A percentile compares a stretch with the other conserved stretches of the same genome.
Conservation (phyloP, 768 basidiomycete species). For the Ramaria sp. region DNA sequence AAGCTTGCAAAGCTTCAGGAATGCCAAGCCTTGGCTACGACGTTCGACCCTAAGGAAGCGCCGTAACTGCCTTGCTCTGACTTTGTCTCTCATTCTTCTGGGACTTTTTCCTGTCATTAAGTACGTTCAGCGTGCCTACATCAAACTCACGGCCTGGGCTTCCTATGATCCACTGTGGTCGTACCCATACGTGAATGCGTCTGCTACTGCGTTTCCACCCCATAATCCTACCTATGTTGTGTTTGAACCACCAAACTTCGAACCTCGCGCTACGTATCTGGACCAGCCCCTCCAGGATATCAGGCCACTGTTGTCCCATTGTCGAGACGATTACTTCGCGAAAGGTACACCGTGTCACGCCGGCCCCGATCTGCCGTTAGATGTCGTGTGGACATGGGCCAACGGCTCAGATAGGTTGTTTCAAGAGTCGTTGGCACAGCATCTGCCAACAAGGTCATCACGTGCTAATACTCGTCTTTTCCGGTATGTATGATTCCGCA, state of each 20-base stretch:
- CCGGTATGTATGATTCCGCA: background rate
- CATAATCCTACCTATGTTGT: constrained; percentile 1
- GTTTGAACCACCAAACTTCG: background rate
- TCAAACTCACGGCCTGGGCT: background rate
- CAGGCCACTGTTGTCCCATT: background rate
- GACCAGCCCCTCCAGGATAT: background rate
- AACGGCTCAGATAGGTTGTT: constrained; percentile 21
- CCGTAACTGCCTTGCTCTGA: background rate
- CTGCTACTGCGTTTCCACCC: background rate
- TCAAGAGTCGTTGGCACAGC: constrained; percentile 9
- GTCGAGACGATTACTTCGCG: constrained; percentile 1
- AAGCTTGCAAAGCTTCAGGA: too few relatives aligned
- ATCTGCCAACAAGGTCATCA: background rate
- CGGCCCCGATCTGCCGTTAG: constrained; percentile 11
- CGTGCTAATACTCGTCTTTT: background rate
- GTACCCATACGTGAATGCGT: background rate
- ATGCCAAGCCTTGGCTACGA: background rate
- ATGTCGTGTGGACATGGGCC: constrained; percentile 24
- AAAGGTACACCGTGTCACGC: background rate
- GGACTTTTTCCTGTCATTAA: background rate
- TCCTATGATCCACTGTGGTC: background rate
- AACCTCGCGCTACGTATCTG: background rate
- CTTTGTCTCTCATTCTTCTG: too few relatives aligned
- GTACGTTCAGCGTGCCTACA: background rate
- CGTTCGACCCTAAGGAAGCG: background rate